Evolutionary conservation across 2,329 filamentous ascomycete genomes (phyloP).

Genomic region (Elsinoe fawcettii): DNA sequence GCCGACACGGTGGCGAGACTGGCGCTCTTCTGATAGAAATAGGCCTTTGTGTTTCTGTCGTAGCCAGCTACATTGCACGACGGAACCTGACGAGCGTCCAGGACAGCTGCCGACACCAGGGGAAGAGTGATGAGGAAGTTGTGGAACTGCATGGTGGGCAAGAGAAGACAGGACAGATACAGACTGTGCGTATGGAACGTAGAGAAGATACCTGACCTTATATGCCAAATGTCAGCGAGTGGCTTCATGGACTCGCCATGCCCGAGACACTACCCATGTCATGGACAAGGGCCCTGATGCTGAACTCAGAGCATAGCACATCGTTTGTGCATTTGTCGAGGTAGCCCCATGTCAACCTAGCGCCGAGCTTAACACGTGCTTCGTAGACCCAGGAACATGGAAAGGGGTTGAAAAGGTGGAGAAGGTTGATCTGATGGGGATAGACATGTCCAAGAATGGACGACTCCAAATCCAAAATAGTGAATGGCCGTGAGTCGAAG

Average conservation of each 20-base stretch:
- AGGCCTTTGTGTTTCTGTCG: neutral
- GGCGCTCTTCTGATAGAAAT: constrained; percentile 3
- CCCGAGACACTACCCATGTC: neutral
- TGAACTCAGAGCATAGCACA: neutral
- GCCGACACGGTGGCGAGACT: neutral
- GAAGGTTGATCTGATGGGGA: neutral
- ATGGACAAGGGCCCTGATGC: neutral
- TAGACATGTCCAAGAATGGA: neutral
- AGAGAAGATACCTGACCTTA: neutral
- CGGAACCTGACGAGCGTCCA: neutral
- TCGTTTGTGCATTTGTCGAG: neutral
- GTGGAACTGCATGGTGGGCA: constrained; percentile 8
- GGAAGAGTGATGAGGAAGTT: neutral
- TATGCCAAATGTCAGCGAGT: neutral
- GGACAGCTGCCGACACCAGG: neutral
- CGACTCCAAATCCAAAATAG: neutral
- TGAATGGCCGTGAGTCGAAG: neutral
- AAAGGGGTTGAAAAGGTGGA: neutral
- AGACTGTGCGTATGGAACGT: neutral
- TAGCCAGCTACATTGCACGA: neutral
- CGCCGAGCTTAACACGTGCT: neutral
- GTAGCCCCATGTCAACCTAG: neutral
- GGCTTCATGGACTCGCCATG: neutral
- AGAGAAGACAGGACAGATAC: no score
- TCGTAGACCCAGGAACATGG: neutral